Percentiles rank a stretch among this genome's conserved stretches.
Evolutionary conservation across 2,329 filamentous ascomycete species (phyloP).

Genomic region (Blumeriella jaapii): DNA sequence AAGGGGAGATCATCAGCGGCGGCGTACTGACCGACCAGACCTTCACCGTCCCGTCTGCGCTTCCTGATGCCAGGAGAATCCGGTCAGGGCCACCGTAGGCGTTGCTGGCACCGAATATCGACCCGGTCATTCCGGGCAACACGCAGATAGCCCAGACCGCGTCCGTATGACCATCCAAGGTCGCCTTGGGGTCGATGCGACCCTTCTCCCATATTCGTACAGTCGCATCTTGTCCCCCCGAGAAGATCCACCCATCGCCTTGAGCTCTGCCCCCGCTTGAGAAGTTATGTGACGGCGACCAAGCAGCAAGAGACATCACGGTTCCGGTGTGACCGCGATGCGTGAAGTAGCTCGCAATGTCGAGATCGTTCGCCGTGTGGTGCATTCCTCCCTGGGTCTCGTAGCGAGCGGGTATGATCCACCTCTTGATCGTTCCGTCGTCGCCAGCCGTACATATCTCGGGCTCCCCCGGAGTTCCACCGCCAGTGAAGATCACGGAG

Average conservation of each 20-base stretch:
- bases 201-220: slow-evolving; percentile 94
- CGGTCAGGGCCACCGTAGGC: slow-evolving; percentile 73
- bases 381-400: slow-evolving; percentile 44
- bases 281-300: slow-evolving; percentile 78
- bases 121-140: slow-evolving; percentile 68
- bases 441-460: slow-evolving; percentile 95
- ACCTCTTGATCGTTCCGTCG: slow-evolving; percentile 91
- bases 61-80: slow-evolving; percentile 81
- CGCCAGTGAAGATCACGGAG: slow-evolving; percentile 91
- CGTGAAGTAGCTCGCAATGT: slow-evolving; percentile 88
- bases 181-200: slow-evolving; percentile 88
- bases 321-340: slow-evolving; percentile 88
- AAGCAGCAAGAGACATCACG: slow-evolving; percentile 77
- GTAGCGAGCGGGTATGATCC: slow-evolving; percentile 80
- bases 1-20: slow-evolving; percentile 69
- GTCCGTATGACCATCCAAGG: slow-evolving; percentile 86
- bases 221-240: slow-evolving; percentile 86
- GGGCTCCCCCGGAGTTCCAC: slow-evolving; percentile 87
- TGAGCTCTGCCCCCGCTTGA: slow-evolving; percentile 77
- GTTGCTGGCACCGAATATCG: slow-evolving; percentile 66
- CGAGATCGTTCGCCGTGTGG: slow-evolving; percentile 52
- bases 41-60: slow-evolving; percentile 81
- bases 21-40: slow-evolving; percentile 92
- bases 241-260: slow-evolving; percentile 97
- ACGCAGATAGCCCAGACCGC: slow-evolving; percentile 94